Evolutionary conservation across 2,329 filamentous ascomycete species (phyloP).

Genomic region (Ceratocystis variospora): DNA sequence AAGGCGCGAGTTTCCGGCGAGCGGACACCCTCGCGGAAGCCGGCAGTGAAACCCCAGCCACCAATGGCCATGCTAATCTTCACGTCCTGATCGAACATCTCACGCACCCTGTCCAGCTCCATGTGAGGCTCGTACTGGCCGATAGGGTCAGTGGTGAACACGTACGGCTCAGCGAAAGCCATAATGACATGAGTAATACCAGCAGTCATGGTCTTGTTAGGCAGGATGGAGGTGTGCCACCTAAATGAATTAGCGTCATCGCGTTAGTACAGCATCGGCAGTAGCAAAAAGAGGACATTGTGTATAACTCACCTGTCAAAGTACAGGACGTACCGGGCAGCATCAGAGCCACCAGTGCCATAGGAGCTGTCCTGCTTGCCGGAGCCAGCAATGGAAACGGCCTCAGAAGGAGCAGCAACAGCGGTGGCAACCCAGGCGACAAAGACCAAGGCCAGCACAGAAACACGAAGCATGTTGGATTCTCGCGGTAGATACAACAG

Average conservation of each 20-base stretch:
- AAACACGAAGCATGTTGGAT: neutral
- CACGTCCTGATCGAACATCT: conserved; percentile 36
- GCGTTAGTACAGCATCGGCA: neutral
- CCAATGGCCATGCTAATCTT: conserved; percentile 59
- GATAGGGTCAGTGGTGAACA: conserved; percentile 32
- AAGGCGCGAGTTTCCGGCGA: conserved; percentile 36
- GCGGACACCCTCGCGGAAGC: conserved; percentile 45
- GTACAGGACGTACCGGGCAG: neutral
- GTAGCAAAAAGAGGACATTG: neutral
- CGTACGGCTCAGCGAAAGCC: conserved; percentile 42
- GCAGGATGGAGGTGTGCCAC: neutral
- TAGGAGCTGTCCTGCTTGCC: neutral
- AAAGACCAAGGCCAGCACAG: neutral
- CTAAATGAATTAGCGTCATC: neutral
- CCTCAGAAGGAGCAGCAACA: neutral
- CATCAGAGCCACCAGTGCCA: neutral
- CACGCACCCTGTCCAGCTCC: conserved; percentile 27
- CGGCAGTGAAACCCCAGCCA: conserved; percentile 56
- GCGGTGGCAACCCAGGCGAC: neutral
- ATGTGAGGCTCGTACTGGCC: conserved; percentile 40
- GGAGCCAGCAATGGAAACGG: neutral
- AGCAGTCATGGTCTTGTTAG: neutral
- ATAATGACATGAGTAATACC: conserved; percentile 41
- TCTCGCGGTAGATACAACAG: neutral
- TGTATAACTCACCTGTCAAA: neutral